These are phyloP conservation scores for Abortiporus biennis DNA, from an alignment of 1,284 basidiomycete genomes.

Conservation along the genomic window DNA sequence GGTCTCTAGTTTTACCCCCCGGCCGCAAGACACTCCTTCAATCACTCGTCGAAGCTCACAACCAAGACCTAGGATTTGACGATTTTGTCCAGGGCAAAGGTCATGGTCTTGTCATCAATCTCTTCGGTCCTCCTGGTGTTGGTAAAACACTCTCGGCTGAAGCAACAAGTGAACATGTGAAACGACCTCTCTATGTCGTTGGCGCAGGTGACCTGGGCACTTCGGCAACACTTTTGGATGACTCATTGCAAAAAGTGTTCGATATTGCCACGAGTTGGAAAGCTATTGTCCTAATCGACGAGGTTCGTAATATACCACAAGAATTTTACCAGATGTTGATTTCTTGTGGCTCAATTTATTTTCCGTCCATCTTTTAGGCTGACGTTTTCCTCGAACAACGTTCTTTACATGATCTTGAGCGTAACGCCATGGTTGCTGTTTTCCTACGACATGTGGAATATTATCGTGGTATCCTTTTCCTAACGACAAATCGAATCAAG, in stretches of 20 bases:
- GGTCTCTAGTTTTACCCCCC: conserved; percentile 47
- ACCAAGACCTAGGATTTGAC: conserved; percentile 45
- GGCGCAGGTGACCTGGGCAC: conserved; percentile 56
- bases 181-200: conserved; percentile 51
- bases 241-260: conserved; percentile 18
- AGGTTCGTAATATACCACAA: conserved; percentile 22
- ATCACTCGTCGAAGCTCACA: conserved; percentile 53
- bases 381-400: conserved; percentile 56
- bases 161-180: conserved; percentile 55
- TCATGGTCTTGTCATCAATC: conserved; percentile 52
- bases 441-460: conserved; percentile 61
- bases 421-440: conserved; percentile 62
- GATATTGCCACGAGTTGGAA: conserved; percentile 56
- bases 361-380: conserved; percentile 12
- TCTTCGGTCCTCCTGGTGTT: conserved; percentile 57
- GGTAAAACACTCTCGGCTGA: conserved; percentile 49
- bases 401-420: conserved; percentile 51
- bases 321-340: neutral
- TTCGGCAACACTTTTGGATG: conserved; percentile 28
- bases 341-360: neutral
- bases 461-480: conserved; percentile 59
- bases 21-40: conserved; percentile 47
- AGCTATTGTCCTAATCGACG: conserved; percentile 58
- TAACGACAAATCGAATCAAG: conserved; percentile 61
- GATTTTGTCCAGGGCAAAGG: conserved; percentile 62